Evolutionary conservation across 31 red algal genomes (phyloP).

Genomic region (Asparagopsis taxiformis): DNA sequence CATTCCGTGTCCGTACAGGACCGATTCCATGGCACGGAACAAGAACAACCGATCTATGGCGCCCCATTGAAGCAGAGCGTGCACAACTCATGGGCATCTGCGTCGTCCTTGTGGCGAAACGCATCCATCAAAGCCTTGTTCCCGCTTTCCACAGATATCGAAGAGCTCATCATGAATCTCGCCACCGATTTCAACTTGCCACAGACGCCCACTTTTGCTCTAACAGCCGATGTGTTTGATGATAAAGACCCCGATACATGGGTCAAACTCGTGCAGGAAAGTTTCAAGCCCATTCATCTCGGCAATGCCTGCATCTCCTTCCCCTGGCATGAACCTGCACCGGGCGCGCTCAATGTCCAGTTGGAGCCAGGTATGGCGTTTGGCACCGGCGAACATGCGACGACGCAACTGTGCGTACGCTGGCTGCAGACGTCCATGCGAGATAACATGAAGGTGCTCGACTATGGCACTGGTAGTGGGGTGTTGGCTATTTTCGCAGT

Average conservation of each 20-base stretch:
- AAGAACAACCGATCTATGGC: constrained; percentile 32
- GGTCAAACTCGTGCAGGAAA: constrained; percentile 52
- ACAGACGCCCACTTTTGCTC: constrained; percentile 21
- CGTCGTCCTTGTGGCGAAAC: constrained; percentile 21
- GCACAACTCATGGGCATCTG: background rate
- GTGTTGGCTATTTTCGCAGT: constrained; percentile 68
- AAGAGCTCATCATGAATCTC: constrained; percentile 42
- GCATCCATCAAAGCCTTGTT: constrained; percentile 42
- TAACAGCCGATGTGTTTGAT: constrained; percentile 31
- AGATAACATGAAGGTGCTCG: constrained; percentile 43
- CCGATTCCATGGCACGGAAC: constrained; percentile 15
- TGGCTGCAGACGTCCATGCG: constrained; percentile 41
- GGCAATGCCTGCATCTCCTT: constrained; percentile 40
- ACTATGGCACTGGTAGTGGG: constrained; percentile 91
- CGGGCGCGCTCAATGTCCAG: constrained; percentile 5
- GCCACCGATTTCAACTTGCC: constrained; percentile 39
- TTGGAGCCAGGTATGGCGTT: constrained; percentile 89
- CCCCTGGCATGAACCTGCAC: constrained; percentile 60
- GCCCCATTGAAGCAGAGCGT: background rate
- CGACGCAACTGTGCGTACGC: constrained; percentile 65
- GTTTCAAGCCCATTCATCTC: constrained; percentile 61
- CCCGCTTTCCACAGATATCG: constrained; percentile 14
- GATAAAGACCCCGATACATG: constrained; percentile 49
- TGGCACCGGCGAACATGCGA: constrained; percentile 95
- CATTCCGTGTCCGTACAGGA: constrained; percentile 33